Conservation (phyloP, 805 yeast species). For the Cephaloascus fragrans region DNA sequence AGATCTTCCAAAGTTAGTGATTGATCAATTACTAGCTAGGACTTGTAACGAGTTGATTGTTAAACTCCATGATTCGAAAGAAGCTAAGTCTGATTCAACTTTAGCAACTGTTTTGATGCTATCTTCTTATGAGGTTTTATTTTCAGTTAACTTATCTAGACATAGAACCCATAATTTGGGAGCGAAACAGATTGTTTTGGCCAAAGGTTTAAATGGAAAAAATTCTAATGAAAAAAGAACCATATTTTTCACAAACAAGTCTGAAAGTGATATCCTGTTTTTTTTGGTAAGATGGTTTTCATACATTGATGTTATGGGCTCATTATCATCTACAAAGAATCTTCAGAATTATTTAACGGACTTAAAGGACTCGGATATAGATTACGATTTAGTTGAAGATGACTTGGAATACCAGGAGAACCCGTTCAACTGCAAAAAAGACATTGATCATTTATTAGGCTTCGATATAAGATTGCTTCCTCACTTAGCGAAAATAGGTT, state of each 20-base stretch:
- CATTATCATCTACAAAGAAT: slow-evolving; percentile 42
- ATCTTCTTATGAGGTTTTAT: slow-evolving; percentile 42
- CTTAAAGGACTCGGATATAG: slow-evolving; percentile 6
- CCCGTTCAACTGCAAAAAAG: slow-evolving; percentile 18
- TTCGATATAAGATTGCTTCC: slow-evolving; percentile 57
- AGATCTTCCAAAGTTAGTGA: slow-evolving; percentile 26
- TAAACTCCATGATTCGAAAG: slow-evolving; percentile 37
- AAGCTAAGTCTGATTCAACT: slow-evolving; percentile 57
- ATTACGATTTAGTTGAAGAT: slow-evolving; percentile 17
- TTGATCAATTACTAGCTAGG: slow-evolving; percentile 43
- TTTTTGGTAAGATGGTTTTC: slow-evolving; percentile 64
- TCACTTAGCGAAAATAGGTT: slow-evolving; percentile 39
- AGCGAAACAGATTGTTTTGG: slow-evolving; percentile 52
- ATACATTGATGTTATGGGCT: slow-evolving; percentile 55
- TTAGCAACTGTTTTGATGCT: slow-evolving; percentile 52
- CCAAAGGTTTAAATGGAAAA: slow-evolving; percentile 29
- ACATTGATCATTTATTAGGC: slow-evolving; percentile 56
- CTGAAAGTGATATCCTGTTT: slow-evolving; percentile 32
- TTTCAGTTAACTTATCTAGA: slow-evolving; percentile 31
- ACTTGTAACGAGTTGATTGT: slow-evolving; percentile 48
- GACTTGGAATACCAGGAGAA: slow-evolving; percentile 9
- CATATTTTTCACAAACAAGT: slow-evolving; percentile 2
- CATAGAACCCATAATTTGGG: slow-evolving; percentile 64
- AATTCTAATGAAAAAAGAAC: slow-evolving; percentile 1
- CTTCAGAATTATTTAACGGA: slow-evolving; percentile 15